Evolutionary conservation across 2,329 filamentous ascomycete genomes (phyloP).

Genomic region (Monascus ruber): DNA sequence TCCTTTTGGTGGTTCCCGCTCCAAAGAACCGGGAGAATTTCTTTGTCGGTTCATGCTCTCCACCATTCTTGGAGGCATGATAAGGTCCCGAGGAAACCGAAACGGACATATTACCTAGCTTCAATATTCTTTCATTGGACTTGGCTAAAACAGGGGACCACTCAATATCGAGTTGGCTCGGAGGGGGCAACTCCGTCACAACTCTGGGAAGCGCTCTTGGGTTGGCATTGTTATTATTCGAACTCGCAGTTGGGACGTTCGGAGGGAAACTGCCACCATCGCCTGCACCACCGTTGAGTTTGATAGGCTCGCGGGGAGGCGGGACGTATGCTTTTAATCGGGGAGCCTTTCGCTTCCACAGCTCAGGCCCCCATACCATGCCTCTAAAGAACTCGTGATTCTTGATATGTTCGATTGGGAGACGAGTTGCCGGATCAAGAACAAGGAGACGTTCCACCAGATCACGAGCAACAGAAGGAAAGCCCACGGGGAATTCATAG

Average conservation of each 20-base stretch:
- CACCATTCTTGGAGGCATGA: conserved; percentile 56
- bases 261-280: conserved; percentile 31
- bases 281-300: conserved; percentile 48
- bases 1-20: conserved; percentile 80
- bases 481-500: conserved; percentile 83
- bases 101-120: conserved; percentile 83
- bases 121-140: conserved; percentile 86
- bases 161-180: conserved; percentile 91
- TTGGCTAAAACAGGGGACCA: conserved; percentile 93
- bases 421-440: conserved; percentile 67
- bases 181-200: conserved; percentile 92
- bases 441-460: conserved; percentile 84
- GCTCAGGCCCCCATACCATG: conserved; percentile 64
- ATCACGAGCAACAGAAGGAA: conserved; percentile 75
- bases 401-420: conserved; percentile 93
- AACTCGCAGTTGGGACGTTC: conserved; percentile 29
- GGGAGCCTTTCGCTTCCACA: conserved; percentile 88
- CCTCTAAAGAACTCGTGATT: conserved; percentile 93
- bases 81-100: conserved; percentile 66
- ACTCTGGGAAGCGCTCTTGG: conserved; percentile 60
- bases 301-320: conserved; percentile 65
- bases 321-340: conserved; percentile 74
- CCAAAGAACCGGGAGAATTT: conserved; percentile 92
- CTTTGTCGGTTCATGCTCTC: conserved; percentile 58
- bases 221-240: conserved; percentile 30